A percentile compares a stretch with the other conserved stretches of the same genome.
These are phyloP conservation scores for Pythium plurisporium DNA, from an alignment of 352 stramenopile species.

Conservation along the genomic window DNA sequence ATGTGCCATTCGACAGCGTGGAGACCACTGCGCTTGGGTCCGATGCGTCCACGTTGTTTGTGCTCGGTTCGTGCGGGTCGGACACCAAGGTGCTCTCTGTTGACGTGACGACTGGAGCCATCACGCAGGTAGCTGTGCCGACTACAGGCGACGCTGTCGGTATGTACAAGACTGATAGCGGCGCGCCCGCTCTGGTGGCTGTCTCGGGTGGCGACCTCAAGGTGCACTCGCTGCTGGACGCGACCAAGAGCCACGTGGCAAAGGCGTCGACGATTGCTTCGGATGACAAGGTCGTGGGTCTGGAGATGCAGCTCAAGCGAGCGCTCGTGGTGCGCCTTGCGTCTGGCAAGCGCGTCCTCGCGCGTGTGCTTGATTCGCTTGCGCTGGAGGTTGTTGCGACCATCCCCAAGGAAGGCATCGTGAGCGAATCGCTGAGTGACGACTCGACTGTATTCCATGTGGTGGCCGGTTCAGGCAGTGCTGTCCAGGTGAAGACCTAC, in stretches of 20 bases:
- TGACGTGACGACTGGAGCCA: slow-evolving; percentile 12
- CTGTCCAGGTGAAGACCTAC: slow-evolving; percentile 45
- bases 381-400: slow-evolving; percentile 34
- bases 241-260: slow-evolving; percentile 14
- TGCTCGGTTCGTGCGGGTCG: slow-evolving; percentile 26
- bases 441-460: slow-evolving; percentile 57
- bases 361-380: slow-evolving; percentile 41
- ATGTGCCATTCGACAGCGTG: slow-evolving; percentile 22
- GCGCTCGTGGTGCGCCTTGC: slow-evolving; percentile 45
- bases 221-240: slow-evolving; percentile 35
- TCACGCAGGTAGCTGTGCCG: not conserved
- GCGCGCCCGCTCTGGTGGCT: slow-evolving; percentile 25
- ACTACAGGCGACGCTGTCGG: slow-evolving; percentile 7
- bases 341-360: slow-evolving; percentile 56
- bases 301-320: slow-evolving; percentile 40
- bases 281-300: slow-evolving; percentile 27
- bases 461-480: slow-evolving; percentile 16
- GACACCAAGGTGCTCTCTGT: slow-evolving; percentile 9
- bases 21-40: slow-evolving; percentile 39
- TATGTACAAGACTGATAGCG: slow-evolving; percentile 34
- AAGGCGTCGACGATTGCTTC: not conserved
- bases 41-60: slow-evolving; percentile 44
- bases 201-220: slow-evolving; percentile 29
- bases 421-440: slow-evolving; percentile 56
- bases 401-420: slow-evolving; percentile 32